Percentiles rank a stretch among this genome's conserved stretches.
Evolutionary conservation across 1,284 basidiomycete species (phyloP).

Genomic region (Flammula alnicola): DNA sequence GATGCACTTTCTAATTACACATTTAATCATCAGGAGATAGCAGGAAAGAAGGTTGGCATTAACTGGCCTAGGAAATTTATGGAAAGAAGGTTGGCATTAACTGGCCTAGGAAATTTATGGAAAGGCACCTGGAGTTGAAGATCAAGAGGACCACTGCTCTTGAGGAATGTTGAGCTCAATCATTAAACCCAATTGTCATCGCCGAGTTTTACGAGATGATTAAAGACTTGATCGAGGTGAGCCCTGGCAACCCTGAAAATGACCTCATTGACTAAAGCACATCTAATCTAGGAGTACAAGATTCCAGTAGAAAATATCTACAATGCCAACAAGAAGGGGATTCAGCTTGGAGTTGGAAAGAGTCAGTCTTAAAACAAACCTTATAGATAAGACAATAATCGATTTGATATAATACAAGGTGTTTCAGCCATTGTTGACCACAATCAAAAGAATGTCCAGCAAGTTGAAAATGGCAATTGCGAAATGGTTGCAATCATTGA

Average conservation of each 20-base stretch:
- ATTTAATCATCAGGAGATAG: slow-evolving; percentile 23
- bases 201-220: slow-evolving; percentile 28
- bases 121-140: slow-evolving; percentile 31
- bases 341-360: slow-evolving; percentile 38
- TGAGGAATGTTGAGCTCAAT: slow-evolving; percentile 32
- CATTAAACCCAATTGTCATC: slow-evolving; percentile 32
- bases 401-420: too few species aligned
- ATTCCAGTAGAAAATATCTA: slow-evolving; percentile 39
- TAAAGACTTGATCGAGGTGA: slow-evolving; percentile 25
- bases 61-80: slow-evolving; percentile 27
- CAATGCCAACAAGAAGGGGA: slow-evolving; percentile 48
- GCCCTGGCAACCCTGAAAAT: too few species aligned
- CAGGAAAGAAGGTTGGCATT: slow-evolving; percentile 22
- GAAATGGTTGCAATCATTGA: slow-evolving; percentile 46
- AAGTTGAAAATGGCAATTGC: slow-evolving; percentile 35
- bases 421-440: slow-evolving; percentile 30
- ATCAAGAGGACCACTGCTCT: slow-evolving; percentile 26
- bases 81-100: slow-evolving; percentile 29
- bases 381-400: too few species aligned
- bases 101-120: slow-evolving; percentile 27
- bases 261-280: too few species aligned
- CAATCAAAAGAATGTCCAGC: slow-evolving; percentile 28
- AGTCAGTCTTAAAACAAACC: too few species aligned
- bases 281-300: slow-evolving; percentile 25
- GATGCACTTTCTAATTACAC: too few species aligned